Evolutionary conservation across 192 early-diverging fungal genomes (phyloP), one percentile per base, ranked within the genome.

Genomic region (Linnemannia hyalina): DNA sequence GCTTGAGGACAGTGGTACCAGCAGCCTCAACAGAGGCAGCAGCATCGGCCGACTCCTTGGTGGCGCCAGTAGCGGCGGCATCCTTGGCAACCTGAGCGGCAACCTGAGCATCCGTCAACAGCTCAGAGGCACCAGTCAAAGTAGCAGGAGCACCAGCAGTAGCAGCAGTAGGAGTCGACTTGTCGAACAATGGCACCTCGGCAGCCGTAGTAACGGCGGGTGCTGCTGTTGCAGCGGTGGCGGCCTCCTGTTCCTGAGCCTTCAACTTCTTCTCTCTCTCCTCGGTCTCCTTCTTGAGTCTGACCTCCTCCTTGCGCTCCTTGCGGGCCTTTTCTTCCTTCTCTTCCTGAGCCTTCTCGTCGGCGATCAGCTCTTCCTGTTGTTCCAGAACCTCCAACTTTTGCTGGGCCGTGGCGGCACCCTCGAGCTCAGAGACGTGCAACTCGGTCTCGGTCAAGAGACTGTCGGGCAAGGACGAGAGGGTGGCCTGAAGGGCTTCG

Each of bases 351-450:
- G 94, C 97, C 57, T 94, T 91, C 88, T 99, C 98, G 78, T 98
- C 97, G 80, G 95, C 96, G 80, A 99, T 98, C 75, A 99, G 91
- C 82, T 99, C 97, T 88, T 99, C 96, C 89, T 99, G 98, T 88
- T 99, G 94, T 76, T 98, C 94, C 70, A 99, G 85, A 44, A 98
- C 96, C 74, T 97, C 96, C 63, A 98, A 92, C 90, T 97, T 96
- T 88, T 98, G 96, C 90, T 97, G 96, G 72, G 95, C 92, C 6
- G 98, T 98, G n/a, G 96, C 96, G 36, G 92, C 93, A 70, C 98
- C 98, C 42, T 95, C 96, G 70, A 93, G 91, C 73, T 98, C 97
- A 4, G 95, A 93, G n/a, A 98, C 91, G 74, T 97, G 93, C 81
- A 98, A 82, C 70, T 96, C 95, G 2, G 97, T 96, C 89, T 98